A percentile compares a stretch with the other conserved stretches of the same genome.
Evolutionary conservation across 768 basidiomycete species (phyloP).

Genomic region (Erythrobasidium yunnanense): DNA sequence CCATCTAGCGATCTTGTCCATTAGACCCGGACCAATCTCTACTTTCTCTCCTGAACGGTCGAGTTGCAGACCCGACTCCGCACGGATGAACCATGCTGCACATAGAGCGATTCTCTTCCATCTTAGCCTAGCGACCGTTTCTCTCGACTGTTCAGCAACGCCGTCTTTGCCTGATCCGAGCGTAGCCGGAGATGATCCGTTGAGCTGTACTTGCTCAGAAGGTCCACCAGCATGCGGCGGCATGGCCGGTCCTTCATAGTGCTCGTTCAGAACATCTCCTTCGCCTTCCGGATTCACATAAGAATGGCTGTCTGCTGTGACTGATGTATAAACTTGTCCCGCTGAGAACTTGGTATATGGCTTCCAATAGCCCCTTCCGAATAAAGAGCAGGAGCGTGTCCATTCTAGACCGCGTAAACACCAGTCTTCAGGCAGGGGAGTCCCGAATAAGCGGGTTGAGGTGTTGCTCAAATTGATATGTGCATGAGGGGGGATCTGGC

Average conservation of each 20-base stretch:
- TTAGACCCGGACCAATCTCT: not conserved
- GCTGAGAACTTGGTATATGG: conserved; percentile 41
- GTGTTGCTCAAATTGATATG: conserved; percentile 34
- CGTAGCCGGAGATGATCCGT: conserved; percentile 47
- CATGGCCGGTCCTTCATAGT: conserved; percentile 59
- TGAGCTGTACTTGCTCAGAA: conserved; percentile 58
- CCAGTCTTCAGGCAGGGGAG: conserved; percentile 86
- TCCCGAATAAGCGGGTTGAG: conserved; percentile 54
- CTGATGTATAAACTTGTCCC: not conserved
- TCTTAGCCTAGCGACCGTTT: conserved; percentile 8
- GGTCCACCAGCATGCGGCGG: conserved; percentile 61
- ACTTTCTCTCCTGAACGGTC: not conserved
- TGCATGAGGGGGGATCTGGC: conserved; percentile 44
- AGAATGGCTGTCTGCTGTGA: not conserved
- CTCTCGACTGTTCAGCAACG: not conserved
- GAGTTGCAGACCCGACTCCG: not conserved
- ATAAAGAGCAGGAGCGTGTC: conserved; percentile 70
- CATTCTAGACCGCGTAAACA: conserved; percentile 91
- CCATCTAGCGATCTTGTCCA: not conserved
- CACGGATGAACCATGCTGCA: not conserved
- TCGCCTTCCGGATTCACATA: conserved; percentile 45
- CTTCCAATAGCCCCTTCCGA: conserved; percentile 91
- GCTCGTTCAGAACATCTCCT: conserved; percentile 60
- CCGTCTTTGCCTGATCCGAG: conserved; percentile 6
- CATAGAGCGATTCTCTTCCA: conserved; percentile 18